phyloP scores from a whole-genome alignment of 345 rosid genomes.

The Crucihimalaya himalaica region DNA sequence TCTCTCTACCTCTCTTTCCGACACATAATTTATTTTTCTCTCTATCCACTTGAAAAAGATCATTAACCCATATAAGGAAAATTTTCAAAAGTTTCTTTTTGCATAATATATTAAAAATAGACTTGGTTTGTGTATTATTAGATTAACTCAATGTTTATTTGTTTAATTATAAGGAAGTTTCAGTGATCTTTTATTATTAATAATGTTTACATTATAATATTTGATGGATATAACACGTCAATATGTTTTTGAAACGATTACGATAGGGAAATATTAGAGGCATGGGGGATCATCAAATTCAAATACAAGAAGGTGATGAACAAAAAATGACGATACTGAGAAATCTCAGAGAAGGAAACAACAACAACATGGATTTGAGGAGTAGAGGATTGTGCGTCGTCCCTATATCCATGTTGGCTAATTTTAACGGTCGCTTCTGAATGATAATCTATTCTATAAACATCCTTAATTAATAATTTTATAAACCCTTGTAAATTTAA shows the following conservation, averaged over 20 bases:
- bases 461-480: neutral
- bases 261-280: slow-evolving; percentile 33
- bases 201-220: neutral
- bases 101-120: neutral
- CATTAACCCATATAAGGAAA: slow-evolving; percentile 20
- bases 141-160: slow-evolving; percentile 4
- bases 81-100: neutral
- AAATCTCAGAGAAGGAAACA: slow-evolving; percentile 20
- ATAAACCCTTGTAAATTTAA: slow-evolving; percentile 21
- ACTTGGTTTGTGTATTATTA: slow-evolving; percentile 18
- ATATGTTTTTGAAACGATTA: slow-evolving; percentile 12
- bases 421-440: slow-evolving; percentile 51
- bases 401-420: slow-evolving; percentile 73
- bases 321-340: slow-evolving; percentile 27
- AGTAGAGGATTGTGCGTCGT: slow-evolving; percentile 78
- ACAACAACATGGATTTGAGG: slow-evolving; percentile 49
- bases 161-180: slow-evolving; percentile 4
- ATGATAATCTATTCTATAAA: neutral
- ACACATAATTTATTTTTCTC: neutral
- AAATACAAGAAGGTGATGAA: slow-evolving; percentile 27
- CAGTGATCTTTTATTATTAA: neutral
- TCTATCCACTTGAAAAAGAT: neutral
- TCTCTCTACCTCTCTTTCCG: slow-evolving; percentile 20
- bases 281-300: slow-evolving; percentile 31
- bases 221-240: slow-evolving; percentile 17